A percentile compares a stretch with the other conserved stretches of the same genome.
Conservation (phyloP, 179 eudicot species). For the Corrigiola litoralis region DNA sequence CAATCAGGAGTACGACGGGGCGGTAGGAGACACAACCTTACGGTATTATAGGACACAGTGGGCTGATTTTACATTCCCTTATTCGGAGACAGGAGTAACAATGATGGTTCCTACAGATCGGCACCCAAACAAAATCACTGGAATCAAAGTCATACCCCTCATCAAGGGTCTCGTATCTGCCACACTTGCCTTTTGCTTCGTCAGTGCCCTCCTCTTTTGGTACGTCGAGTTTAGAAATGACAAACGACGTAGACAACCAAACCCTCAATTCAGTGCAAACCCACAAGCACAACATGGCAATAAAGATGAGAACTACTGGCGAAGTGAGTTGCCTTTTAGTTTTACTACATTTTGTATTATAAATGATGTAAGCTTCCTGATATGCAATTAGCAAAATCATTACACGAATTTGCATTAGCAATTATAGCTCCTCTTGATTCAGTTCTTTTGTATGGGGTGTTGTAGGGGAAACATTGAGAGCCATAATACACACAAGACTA, state of each 20-base stretch:
- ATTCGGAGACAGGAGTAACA: constrained; percentile 28
- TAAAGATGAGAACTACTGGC: constrained; percentile 9
- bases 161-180: constrained; percentile 24
- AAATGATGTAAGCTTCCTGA: no score
- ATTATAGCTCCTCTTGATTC: neutral
- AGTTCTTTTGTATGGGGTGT: neutral
- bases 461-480: constrained; percentile 27
- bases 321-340: constrained; percentile 11
- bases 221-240: constrained; percentile 19
- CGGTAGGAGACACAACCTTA: constrained; percentile 30
- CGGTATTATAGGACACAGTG: constrained; percentile 16
- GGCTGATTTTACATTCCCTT: constrained; percentile 32
- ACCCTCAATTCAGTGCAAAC: neutral
- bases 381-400: no score
- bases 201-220: constrained; percentile 23
- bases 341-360: no score
- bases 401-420: no score
- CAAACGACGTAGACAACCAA: neutral
- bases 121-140: neutral
- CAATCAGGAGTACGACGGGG: constrained; percentile 29
- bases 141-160: constrained; percentile 22
- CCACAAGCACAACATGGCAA: neutral
- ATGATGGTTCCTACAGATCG: constrained; percentile 26
- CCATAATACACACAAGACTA: constrained; percentile 26
- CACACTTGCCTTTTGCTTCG: constrained; percentile 20